Conservation (phyloP, 177 flowering plant genomes). For the Tripterygium wilfordii region DNA sequence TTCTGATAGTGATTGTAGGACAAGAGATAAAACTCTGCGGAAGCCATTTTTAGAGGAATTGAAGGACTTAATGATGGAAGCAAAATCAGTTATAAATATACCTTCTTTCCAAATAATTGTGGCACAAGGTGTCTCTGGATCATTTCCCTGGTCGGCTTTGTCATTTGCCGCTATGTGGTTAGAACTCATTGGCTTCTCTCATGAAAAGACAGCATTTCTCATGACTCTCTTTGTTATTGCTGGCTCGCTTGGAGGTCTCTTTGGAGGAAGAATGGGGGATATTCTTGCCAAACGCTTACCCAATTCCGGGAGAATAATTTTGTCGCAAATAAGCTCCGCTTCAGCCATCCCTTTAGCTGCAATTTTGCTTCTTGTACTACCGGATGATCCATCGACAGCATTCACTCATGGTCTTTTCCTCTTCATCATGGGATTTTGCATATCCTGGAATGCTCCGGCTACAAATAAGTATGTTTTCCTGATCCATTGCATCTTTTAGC, state of each 20-base stretch:
- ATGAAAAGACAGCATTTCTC: conserved; percentile 27
- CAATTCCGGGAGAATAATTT: conserved; percentile 56
- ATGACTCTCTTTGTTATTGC: conserved; percentile 46
- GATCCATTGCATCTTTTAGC: background rate
- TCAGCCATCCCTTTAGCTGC: conserved; percentile 69
- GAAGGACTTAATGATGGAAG: conserved; percentile 49
- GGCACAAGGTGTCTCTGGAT: conserved; percentile 70
- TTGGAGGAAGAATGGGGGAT: conserved; percentile 81
- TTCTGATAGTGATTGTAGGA: conserved; percentile 6
- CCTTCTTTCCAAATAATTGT: conserved; percentile 74
- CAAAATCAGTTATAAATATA: conserved; percentile 56
- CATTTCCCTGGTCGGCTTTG: conserved; percentile 77
- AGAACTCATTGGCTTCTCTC: conserved; percentile 74
- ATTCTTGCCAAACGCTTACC: conserved; percentile 44
- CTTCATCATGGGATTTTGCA: conserved; percentile 51
- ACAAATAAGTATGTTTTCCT: conserved; percentile 57
- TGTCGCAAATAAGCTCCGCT: conserved; percentile 67
- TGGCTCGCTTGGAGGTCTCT: conserved; percentile 58
- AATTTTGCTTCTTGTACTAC: conserved; percentile 45
- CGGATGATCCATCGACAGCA: conserved; percentile 51
- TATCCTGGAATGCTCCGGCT: conserved; percentile 70
- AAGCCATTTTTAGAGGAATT: conserved; percentile 33
- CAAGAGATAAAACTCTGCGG: conserved; percentile 12
- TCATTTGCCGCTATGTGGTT: conserved; percentile 81
- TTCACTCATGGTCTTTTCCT: conserved; percentile 46